These are phyloP conservation scores for Tolypocladium tropicale DNA, from an alignment of 2,329 filamentous ascomycete genomes.

Conservation along the genomic window DNA sequence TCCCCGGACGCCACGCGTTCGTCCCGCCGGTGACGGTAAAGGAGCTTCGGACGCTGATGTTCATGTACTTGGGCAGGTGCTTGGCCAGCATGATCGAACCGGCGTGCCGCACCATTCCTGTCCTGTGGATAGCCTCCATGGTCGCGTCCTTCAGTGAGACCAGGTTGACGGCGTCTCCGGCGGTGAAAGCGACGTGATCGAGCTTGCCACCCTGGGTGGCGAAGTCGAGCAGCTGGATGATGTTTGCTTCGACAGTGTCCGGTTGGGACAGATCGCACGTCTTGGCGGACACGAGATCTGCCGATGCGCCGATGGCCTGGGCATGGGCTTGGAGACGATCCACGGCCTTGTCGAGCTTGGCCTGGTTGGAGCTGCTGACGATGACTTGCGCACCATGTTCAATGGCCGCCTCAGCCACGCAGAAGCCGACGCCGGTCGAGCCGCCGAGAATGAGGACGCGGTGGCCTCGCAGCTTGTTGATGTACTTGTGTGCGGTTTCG, in stretches of 20 bases:
- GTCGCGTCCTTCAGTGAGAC: conserved; percentile 29
- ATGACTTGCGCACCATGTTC: conserved; percentile 45
- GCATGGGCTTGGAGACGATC: conserved; percentile 20
- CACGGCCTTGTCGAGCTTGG: conserved; percentile 37
- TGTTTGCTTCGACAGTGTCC: conserved; percentile 23
- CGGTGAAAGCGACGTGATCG: conserved; percentile 49
- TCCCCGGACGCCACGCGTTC: conserved; percentile 37
- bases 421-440: conserved; percentile 51
- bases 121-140: conserved; percentile 26
- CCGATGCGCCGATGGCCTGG: conserved; percentile 24
- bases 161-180: conserved; percentile 31
- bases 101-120: conserved; percentile 39
- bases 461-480: conserved; percentile 23
- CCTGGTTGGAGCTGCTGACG: conserved; percentile 47
- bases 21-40: conserved; percentile 47
- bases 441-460: conserved; percentile 53
- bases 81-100: conserved; percentile 43
- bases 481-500: conserved; percentile 12
- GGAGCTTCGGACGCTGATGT: conserved; percentile 28
- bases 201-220: conserved; percentile 36
- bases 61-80: conserved; percentile 32
- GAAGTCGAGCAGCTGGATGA: conserved; percentile 35
- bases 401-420: conserved; percentile 46
- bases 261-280: conserved; percentile 10
- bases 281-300: conserved; percentile 14